Conservation (phyloP, 73 alveolate genomes). For the Symbiodinium natans region DNA sequence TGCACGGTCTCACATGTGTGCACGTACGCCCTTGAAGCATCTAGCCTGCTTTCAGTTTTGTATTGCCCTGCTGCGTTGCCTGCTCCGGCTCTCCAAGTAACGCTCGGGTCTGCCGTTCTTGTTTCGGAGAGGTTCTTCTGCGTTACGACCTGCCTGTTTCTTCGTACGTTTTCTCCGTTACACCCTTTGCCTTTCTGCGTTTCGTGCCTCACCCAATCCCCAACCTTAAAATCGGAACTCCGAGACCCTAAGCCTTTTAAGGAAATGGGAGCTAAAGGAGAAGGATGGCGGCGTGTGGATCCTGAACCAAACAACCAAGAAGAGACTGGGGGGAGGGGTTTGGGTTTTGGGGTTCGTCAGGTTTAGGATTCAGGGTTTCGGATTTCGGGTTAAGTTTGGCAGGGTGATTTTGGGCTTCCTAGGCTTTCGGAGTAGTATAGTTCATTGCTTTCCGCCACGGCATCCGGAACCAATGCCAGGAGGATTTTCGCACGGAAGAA, state of each 20-base stretch:
- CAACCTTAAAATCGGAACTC: neutral
- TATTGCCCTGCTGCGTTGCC: no score
- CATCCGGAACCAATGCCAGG: neutral
- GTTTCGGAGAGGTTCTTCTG: no score
- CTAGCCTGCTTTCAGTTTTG: no score
- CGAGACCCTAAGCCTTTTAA: neutral
- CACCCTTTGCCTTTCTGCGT: no score
- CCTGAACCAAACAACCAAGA: neutral
- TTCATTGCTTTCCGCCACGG: neutral
- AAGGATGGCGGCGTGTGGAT: neutral
- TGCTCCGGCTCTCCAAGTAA: no score
- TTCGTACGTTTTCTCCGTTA: no score
- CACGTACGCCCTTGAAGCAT: no score
- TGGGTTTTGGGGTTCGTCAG: neutral
- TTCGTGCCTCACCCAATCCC: no score
- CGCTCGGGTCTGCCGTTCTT: no score
- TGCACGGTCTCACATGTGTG: no score
- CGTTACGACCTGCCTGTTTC: no score
- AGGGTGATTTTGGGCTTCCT: neutral
- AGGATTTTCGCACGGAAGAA: neutral
- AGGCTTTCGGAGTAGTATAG: neutral
- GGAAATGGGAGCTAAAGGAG: neutral
- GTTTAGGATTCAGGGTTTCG: neutral
- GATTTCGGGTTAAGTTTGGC: neutral
- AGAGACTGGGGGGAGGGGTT: neutral